Base-by-base conservation (phyloP, 345 rosid genomes). In the Chamaenerion angustifolium region DNA sequence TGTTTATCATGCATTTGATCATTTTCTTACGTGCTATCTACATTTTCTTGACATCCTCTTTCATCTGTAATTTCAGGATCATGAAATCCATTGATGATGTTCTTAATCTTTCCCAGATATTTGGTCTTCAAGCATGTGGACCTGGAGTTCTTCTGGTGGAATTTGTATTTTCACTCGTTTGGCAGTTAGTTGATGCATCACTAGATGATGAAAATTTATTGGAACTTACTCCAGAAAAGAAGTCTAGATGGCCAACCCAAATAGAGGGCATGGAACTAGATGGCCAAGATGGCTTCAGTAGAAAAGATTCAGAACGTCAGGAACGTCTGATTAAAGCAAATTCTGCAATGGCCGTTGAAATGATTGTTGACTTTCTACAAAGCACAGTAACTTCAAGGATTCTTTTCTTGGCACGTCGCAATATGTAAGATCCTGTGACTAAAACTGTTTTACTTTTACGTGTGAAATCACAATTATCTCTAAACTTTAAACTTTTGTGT, bases 111-210 rank as follows among this genome's bases (percentile, higher is more conserved):
- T 92, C 96, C 61, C 69, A 71, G 66, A 65, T 69, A 63, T 88
- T 82, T 74, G 84, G 81, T 54, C 46, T 74, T 51, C 68, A 71
- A 50, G 68, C 61, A 40, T 68, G 55, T 46, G 94, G 88, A 56
- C 80, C 94, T 15, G 90, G 95, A 46, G 40, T 70, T 56, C 74
- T 83, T 64, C 73, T 87, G 41, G 79, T 82, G 64, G 75, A 73
- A 56, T 87, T 77, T 75, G 73, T 92, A 62, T 87, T 92, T 71
- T 77, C 80, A 51, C 58, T 71, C 49, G 79, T 80, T 50, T 92
- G 85, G 82, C 88, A 92, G 63, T 73, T 92, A 50, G 81, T 92
- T 67, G 98, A 92, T 78, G 98, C 90, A 53, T 80, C 95, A 46
- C 61, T 92, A 64, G 94, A 80, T 54, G 98, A 84, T 49, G 96